phyloP scores from a whole-genome alignment of 2,329 filamentous ascomycete species.

The Aureobasidium melanogenum region DNA sequence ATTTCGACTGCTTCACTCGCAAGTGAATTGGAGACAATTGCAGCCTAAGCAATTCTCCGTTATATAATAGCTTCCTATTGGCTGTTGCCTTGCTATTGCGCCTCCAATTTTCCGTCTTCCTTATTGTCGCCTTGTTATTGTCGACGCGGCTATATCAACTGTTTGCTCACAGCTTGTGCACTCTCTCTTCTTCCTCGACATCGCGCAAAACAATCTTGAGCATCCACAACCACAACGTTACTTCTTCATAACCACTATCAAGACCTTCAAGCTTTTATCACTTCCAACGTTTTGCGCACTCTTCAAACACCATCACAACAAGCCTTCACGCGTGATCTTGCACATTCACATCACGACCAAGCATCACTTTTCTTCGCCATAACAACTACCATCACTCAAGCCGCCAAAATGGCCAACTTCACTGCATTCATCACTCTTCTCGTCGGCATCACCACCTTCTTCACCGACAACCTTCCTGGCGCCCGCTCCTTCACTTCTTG shows the following conservation, averaged over 20 bases:
- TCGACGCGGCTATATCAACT: neutral
- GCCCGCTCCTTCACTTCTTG: neutral
- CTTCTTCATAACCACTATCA: neutral
- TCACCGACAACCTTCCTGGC: neutral
- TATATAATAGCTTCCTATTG: neutral
- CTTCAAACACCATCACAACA: neutral
- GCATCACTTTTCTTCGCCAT: too few relatives aligned
- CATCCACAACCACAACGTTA: neutral
- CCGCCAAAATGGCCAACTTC: neutral
- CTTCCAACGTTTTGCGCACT: neutral
- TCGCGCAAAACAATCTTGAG: neutral
- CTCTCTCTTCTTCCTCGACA: neutral
- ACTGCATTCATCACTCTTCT: neutral
- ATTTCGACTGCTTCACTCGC: neutral
- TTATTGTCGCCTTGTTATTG: neutral
- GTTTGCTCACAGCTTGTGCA: neutral
- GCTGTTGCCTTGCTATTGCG: neutral
- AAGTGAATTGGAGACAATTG: neutral
- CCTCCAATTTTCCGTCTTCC: neutral
- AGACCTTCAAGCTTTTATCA: neutral
- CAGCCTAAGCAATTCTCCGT: neutral
- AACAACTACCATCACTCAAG: neutral
- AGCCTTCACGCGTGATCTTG: neutral
- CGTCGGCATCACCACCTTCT: neutral
- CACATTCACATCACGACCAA: neutral